Base-by-base conservation (phyloP, 2,329 filamentous ascomycete species). In the Aspergillus sojae region DNA sequence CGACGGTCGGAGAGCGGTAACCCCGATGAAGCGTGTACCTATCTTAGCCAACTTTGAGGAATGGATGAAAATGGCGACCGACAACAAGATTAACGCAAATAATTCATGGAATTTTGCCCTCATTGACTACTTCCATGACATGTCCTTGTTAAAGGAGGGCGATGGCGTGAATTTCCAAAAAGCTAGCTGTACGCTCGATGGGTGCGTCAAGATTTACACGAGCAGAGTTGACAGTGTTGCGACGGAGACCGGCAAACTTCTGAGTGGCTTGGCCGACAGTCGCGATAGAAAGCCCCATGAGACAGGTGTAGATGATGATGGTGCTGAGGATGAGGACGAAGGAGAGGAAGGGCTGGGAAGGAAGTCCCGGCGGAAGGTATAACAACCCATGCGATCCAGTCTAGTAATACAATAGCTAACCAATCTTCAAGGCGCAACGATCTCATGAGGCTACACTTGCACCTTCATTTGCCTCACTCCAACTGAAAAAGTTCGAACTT, bases 41-140 rank as follows among this genome's bases (percentile, higher is more conserved):
- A 91, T 99, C 71, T 84, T 99, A 60, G 95, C 95, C 74, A 99
- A 99, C 80, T 99, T 98, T 72, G 95, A 99, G 78, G 95, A 99
- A 77, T 98, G 94, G 95, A 98, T 99, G 93, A 99, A 98, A 85
- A 96, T 99, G 93, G 95, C 95, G 2, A 98, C 95, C 19, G 95
- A 99, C 82, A 99, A 99, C 82, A 95, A 95, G 80, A 99, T 99
- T 84, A 99, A 98, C 77, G 94, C 95, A 56, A 89, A 91, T 64
- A 99, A 99, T 79, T 97, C 94, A 34, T 99, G 95, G 95, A 98
- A 98, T 78, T 98, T 99, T 80, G 95, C 95, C n/a, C 86, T 99
- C 21, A 99, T 99, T 75, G 95, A 99, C 79, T 99, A 99, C 80
- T 99, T 99, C 74, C 94, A 99, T 78, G 95, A 99, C 74, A 98